These are phyloP conservation scores for Aspergillus intermedius DNA, from an alignment of 2,329 filamentous ascomycete species.

Conservation along the genomic window DNA sequence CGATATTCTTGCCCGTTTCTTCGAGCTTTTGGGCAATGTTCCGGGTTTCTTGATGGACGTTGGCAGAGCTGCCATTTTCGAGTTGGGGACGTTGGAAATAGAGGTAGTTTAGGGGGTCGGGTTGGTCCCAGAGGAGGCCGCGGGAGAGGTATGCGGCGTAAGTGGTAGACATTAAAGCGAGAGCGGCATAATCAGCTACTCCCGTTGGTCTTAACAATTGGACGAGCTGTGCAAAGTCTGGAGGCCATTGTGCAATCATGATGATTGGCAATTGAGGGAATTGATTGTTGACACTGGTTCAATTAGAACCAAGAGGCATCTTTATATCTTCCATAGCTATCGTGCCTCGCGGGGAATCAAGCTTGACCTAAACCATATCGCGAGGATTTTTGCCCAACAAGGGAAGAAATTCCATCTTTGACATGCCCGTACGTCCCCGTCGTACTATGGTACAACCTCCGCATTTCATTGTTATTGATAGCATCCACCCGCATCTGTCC, in stretches of 20 bases:
- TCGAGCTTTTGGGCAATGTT: slow-evolving; percentile 42
- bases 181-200: slow-evolving; percentile 29
- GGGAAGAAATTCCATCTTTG: too few relatives aligned
- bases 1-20: slow-evolving; percentile 57
- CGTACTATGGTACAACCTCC: too few relatives aligned
- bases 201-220: slow-evolving; percentile 15
- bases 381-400: too few relatives aligned
- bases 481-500: not conserved
- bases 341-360: too few relatives aligned
- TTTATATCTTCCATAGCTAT: not conserved
- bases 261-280: not conserved
- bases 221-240: slow-evolving; percentile 10
- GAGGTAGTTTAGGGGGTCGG: slow-evolving; percentile 45
- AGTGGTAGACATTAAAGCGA: slow-evolving; percentile 31
- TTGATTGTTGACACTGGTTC: not conserved
- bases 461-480: too few relatives aligned
- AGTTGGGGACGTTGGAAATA: slow-evolving; percentile 47
- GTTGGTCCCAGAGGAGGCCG: slow-evolving; percentile 43
- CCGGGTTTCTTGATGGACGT: slow-evolving; percentile 32
- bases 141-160: slow-evolving; percentile 37
- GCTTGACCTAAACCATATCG: too few relatives aligned
- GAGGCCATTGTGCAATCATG: not conserved
- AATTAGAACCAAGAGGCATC: not conserved
- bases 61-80: slow-evolving; percentile 18
- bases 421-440: too few relatives aligned